phyloP scores from a whole-genome alignment of 148 eudicot genomes.

The Rhododendron ovatum region DNA sequence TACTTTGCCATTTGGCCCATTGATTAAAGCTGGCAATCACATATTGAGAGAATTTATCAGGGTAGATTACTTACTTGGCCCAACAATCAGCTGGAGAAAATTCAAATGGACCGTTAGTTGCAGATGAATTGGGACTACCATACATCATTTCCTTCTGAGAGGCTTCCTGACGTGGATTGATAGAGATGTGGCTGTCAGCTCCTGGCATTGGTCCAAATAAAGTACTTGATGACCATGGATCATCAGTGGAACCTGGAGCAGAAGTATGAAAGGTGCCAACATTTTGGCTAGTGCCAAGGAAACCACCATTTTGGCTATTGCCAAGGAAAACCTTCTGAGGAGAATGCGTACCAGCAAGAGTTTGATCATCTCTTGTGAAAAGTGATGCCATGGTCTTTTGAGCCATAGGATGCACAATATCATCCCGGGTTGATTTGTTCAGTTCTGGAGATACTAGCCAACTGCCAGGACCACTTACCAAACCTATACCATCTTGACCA shows the following conservation, averaged over 20 bases:
- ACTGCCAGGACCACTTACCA: conserved; percentile 48
- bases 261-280: conserved; percentile 38
- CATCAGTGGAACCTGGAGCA: conserved; percentile 44
- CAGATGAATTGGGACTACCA: conserved; percentile 49
- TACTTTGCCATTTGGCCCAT: neutral
- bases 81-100: conserved; percentile 52
- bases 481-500: conserved; percentile 67
- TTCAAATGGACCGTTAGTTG: conserved; percentile 42
- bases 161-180: conserved; percentile 41
- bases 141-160: conserved; percentile 39
- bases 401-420: conserved; percentile 32
- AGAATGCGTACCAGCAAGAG: conserved; percentile 41
- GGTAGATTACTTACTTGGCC: conserved; percentile 67
- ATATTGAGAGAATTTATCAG: neutral
- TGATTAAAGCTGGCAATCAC: neutral
- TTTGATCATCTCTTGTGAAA: conserved; percentile 60
- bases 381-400: conserved; percentile 78
- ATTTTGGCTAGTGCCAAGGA: conserved; percentile 43
- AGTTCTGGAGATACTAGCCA: conserved; percentile 62
- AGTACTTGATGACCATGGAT: conserved; percentile 63
- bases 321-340: conserved; percentile 40
- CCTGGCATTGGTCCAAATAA: conserved; percentile 37
- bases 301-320: conserved; percentile 40
- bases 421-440: conserved; percentile 53
- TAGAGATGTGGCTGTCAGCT: conserved; percentile 40